A percentile compares a stretch with the other conserved stretches of the same genome.
phyloP scores from a whole-genome alignment of 2,329 filamentous ascomycete genomes.

The Diaporthe eres region DNA sequence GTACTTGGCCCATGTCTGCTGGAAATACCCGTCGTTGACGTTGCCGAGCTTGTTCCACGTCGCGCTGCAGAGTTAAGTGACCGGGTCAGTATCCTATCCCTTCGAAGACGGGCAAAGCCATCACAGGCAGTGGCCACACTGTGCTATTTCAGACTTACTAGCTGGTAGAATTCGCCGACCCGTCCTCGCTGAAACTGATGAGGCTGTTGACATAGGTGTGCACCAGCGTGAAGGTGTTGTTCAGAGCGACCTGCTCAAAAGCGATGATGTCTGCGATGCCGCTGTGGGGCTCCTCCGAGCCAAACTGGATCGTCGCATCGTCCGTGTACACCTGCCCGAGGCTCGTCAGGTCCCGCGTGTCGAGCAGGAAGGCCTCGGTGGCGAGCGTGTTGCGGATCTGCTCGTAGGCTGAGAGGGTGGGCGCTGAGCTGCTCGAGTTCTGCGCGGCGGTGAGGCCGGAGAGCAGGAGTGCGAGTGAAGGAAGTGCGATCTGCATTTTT shows the following conservation, averaged over 20 bases:
- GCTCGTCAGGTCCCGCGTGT: conserved; percentile 26
- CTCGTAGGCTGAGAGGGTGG: conserved; percentile 23
- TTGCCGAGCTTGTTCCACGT: conserved; percentile 22
- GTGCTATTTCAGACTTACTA: background rate
- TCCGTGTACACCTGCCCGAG: conserved; percentile 17
- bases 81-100: background rate
- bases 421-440: background rate
- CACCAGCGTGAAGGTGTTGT: conserved; percentile 11
- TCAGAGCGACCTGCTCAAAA: background rate
- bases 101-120: rapidly evolving
- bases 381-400: conserved; percentile 28
- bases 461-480: background rate
- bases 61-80: background rate
- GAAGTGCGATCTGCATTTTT: conserved; percentile 3
- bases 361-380: conserved; percentile 19
- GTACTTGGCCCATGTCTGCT: conserved; percentile 24
- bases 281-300: background rate
- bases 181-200: conserved; percentile 15
- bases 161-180: conserved; percentile 17
- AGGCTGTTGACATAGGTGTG: conserved; percentile 23
- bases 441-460: conserved; percentile 10
- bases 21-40: background rate
- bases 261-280: conserved; percentile 17
- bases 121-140: rapidly evolving
- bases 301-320: background rate